Evolutionary conservation across 192 early-diverging fungal genomes (phyloP).

Genomic region (Backusella tuberculispora): DNA sequence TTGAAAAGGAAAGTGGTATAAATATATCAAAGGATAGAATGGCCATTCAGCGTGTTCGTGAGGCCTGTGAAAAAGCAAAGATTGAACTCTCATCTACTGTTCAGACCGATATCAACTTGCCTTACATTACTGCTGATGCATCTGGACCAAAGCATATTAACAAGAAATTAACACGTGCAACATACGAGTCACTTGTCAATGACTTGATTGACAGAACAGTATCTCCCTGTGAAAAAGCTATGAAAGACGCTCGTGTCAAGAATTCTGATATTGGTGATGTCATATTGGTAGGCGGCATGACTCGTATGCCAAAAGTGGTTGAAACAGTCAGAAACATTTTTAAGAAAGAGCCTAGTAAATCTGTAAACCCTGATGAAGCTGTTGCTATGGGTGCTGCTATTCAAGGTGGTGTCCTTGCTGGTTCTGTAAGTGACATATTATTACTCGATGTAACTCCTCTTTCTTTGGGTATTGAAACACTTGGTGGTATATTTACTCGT

Average conservation of each 20-base stretch:
- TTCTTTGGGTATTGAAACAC: constrained; percentile 97
- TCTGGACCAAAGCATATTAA: constrained; percentile 97
- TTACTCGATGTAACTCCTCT: constrained; percentile 97
- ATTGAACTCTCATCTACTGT: constrained; percentile 95
- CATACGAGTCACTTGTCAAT: constrained; percentile 84
- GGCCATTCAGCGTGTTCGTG: constrained; percentile 97
- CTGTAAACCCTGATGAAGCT: constrained; percentile 98
- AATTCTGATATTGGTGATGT: constrained; percentile 90
- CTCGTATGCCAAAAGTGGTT: constrained; percentile 95
- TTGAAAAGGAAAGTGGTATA: constrained; percentile 91
- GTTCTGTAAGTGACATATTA: constrained; percentile 94
- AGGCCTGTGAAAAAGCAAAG: constrained; percentile 98
- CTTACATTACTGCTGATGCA: constrained; percentile 91
- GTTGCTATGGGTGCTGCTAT: constrained; percentile 98
- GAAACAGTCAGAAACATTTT: constrained; percentile 91
- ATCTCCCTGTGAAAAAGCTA: constrained; percentile 92
- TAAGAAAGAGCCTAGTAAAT: constrained; percentile 90
- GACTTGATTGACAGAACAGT: constrained; percentile 87
- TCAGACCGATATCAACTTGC: constrained; percentile 96
- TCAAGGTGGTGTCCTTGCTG: constrained; percentile 97
- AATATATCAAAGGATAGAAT: constrained; percentile 89
- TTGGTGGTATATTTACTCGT: constrained; percentile 97
- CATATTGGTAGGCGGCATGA: constrained; percentile 98
- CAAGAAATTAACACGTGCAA: constrained; percentile 88
- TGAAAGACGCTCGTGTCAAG: constrained; percentile 91